Evolutionary conservation across 805 yeast genomes (phyloP).

Genomic region (Saccharomycopsis babjevae): DNA sequence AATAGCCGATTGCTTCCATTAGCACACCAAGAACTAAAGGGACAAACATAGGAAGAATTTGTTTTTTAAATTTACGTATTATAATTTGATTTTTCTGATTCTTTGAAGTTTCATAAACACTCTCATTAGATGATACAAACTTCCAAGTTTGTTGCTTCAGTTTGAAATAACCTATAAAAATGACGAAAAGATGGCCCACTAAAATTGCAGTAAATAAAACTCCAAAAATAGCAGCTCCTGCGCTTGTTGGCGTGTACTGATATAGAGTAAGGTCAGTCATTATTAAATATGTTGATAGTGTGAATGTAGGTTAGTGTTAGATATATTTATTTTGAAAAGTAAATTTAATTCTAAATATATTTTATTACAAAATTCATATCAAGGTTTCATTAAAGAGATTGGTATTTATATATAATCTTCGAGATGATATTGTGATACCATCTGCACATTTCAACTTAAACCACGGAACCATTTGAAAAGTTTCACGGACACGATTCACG

Average conservation of each 20-base stretch:
- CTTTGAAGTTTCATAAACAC: no score
- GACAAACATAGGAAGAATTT: constrained; percentile 6
- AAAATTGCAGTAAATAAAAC: constrained; percentile 13
- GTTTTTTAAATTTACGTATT: background rate
- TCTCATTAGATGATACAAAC: background rate
- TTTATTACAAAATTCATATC: no score
- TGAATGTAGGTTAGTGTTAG: no score
- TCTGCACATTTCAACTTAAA: no score
- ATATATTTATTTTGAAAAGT: no score
- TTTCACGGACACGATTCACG: no score
- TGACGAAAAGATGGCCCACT: background rate
- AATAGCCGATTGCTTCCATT: constrained; percentile 24
- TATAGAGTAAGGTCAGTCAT: constrained; percentile 8
- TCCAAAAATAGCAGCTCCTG: constrained; percentile 18
- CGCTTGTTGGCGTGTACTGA: constrained; percentile 18
- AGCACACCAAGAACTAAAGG: constrained; percentile 24
- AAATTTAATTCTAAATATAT: no score
- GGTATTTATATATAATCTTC: no score
- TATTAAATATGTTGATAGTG: background rate
- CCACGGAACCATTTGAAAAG: no score
- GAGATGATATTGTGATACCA: no score
- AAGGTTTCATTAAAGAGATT: no score
- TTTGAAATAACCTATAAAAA: constrained; percentile 7
- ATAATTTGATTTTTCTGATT: no score
- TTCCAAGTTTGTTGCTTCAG: background rate